Conservation (phyloP, 305 asterid genomes). For the Nicotiana rustica region DNA sequence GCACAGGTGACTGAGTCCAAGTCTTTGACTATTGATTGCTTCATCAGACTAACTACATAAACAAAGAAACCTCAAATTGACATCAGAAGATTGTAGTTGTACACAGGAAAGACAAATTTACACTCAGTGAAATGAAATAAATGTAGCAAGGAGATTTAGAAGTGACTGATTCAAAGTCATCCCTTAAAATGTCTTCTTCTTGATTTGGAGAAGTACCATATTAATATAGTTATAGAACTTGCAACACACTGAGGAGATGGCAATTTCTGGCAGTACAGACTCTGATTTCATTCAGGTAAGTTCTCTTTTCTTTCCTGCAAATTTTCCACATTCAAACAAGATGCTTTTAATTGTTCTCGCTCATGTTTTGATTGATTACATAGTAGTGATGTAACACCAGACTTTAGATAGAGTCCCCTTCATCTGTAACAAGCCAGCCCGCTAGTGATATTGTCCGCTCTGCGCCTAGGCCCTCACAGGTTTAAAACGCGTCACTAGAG, state of each 20-base stretch:
- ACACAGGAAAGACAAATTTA: background rate
- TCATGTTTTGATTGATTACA: constrained; percentile 21
- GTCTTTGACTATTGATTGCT: background rate
- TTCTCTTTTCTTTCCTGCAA: background rate
- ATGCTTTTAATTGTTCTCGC: constrained; percentile 11
- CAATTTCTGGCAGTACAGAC: constrained; percentile 1
- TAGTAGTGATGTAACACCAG: background rate
- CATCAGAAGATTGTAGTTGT: background rate
- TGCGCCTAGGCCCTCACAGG: too few relatives aligned
- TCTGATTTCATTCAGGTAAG: constrained; percentile 18
- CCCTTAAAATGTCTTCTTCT: constrained; percentile 2
- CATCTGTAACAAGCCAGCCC: too few relatives aligned
- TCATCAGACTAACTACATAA: background rate
- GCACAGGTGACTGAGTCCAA: constrained; percentile 11
- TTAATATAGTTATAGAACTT: background rate
- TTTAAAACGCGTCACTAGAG: too few relatives aligned
- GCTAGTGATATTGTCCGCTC: too few relatives aligned
- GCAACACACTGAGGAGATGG: background rate
- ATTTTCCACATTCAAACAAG: background rate
- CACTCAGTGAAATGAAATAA: background rate
- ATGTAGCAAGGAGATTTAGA: background rate
- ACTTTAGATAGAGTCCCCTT: too few relatives aligned
- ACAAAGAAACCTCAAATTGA: background rate
- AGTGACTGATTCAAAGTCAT: constrained; percentile 16
- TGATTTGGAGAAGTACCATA: background rate